phyloP scores from a whole-genome alignment of 1,284 basidiomycete species.

The Pisolithus thermaeus region DNA sequence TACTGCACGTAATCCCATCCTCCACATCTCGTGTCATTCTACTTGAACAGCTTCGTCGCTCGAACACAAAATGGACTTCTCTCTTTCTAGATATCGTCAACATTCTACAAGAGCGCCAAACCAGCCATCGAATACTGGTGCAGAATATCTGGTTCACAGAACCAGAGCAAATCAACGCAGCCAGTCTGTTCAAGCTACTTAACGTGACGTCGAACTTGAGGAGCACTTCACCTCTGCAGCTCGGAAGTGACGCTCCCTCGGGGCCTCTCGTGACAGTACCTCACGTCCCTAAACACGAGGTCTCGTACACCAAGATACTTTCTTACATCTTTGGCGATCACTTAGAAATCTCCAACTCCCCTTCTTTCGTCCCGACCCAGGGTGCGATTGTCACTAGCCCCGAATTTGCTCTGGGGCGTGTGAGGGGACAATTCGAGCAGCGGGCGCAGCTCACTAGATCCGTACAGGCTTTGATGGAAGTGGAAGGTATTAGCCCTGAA shows the following conservation, averaged over 20 bases:
- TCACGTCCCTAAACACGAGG: slow-evolving; percentile 82
- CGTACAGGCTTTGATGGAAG: slow-evolving; percentile 56
- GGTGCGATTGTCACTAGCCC: slow-evolving; percentile 79
- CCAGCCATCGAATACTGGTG: slow-evolving; percentile 45
- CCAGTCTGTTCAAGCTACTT: slow-evolving; percentile 47
- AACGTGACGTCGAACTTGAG: slow-evolving; percentile 32
- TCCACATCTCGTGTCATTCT: slow-evolving; percentile 74
- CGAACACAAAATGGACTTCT: slow-evolving; percentile 84
- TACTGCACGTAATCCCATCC: slow-evolving; percentile 61
- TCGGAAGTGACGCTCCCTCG: slow-evolving; percentile 34
- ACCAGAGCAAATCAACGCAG: slow-evolving; percentile 34
- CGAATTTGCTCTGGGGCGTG: slow-evolving; percentile 90
- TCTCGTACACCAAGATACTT: slow-evolving; percentile 88
- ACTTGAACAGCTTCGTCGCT: slow-evolving; percentile 73
- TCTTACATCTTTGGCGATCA: slow-evolving; percentile 78
- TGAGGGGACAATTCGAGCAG: slow-evolving; percentile 75
- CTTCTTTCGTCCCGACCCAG: slow-evolving; percentile 61
- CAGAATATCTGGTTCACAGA: slow-evolving; percentile 60
- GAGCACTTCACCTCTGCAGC: slow-evolving; percentile 38
- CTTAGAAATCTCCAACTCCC: slow-evolving; percentile 83
- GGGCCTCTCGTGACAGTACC: slow-evolving; percentile 32
- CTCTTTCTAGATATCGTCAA: slow-evolving; percentile 80
- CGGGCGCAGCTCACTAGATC: slow-evolving; percentile 59
- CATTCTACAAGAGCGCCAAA: slow-evolving; percentile 61
- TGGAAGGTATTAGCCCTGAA: slow-evolving; percentile 43